These are phyloP conservation scores for Lonicera japonica DNA, from an alignment of 129 eudicot genomes.

Conservation along the genomic window DNA sequence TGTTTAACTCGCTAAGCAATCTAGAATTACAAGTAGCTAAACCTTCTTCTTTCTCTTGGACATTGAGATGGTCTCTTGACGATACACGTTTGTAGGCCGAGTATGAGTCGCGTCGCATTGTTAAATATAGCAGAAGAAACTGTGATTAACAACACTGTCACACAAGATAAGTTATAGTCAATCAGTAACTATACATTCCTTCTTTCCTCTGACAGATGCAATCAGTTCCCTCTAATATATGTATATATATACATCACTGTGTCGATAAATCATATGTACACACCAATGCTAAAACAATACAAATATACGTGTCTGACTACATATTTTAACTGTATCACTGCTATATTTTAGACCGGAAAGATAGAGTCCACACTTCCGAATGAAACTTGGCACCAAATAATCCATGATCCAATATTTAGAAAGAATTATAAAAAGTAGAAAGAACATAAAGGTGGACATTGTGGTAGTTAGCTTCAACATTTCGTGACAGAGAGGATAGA, in stretches of 20 bases:
- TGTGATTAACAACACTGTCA: slow-evolving; percentile 20
- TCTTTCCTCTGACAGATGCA: slow-evolving; percentile 1
- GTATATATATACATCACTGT: neutral
- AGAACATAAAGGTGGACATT: neutral
- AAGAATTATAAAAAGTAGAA: too few relatives aligned
- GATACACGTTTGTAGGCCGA: slow-evolving; percentile 62
- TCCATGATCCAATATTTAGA: too few relatives aligned
- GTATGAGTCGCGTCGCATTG: slow-evolving; percentile 43
- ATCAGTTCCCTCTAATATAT: neutral
- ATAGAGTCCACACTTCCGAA: neutral
- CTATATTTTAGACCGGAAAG: neutral
- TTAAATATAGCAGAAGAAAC: slow-evolving; percentile 7
- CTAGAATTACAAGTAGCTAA: slow-evolving; percentile 33
- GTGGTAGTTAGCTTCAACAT: neutral
- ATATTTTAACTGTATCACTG: neutral
- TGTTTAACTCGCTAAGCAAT: too few relatives aligned
- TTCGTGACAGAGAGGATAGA: too few relatives aligned
- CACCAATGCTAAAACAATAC: neutral
- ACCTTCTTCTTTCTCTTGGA: slow-evolving; percentile 41
- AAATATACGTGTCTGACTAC: too few relatives aligned
- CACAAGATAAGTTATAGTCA: slow-evolving; percentile 14
- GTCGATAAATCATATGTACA: neutral
- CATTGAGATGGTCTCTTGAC: slow-evolving; percentile 49
- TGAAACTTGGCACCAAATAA: neutral
- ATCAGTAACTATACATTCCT: slow-evolving; percentile 8